These are phyloP conservation scores for Botrytis pseudocinerea DNA, from an alignment of 2,329 filamentous ascomycete genomes.

Conservation along the genomic window DNA sequence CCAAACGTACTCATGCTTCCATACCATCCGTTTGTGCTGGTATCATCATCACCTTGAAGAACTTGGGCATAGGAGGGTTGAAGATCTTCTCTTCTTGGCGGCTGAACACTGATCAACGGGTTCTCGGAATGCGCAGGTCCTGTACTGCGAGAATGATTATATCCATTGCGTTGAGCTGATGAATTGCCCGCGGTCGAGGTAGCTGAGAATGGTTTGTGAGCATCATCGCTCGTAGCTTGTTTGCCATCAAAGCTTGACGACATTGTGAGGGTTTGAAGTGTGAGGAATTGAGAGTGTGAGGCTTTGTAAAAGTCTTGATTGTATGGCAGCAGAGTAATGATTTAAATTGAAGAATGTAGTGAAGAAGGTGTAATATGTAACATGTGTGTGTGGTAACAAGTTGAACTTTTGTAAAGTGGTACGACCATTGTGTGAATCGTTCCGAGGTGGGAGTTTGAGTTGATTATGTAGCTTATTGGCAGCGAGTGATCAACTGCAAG, in stretches of 20 bases:
- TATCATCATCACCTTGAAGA: constrained; percentile 61
- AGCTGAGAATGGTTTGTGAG: constrained; percentile 1
- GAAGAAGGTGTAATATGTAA: neutral
- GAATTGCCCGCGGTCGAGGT: neutral
- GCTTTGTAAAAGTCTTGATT: neutral
- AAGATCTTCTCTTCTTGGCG: constrained; percentile 78
- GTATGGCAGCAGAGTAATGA: neutral
- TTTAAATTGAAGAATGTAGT: neutral
- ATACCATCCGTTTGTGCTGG: constrained; percentile 83
- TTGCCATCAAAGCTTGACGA: constrained; percentile 16
- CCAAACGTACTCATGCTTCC: constrained; percentile 71
- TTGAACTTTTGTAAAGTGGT: neutral
- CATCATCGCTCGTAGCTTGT: neutral
- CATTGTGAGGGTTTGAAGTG: neutral
- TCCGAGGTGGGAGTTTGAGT: neutral
- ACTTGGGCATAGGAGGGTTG: constrained; percentile 68
- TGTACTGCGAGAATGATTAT: constrained; percentile 26
- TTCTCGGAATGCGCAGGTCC: constrained; percentile 35
- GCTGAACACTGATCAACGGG: constrained; percentile 69
- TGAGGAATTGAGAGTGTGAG: neutral
- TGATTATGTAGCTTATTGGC: neutral
- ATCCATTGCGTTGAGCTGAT: constrained; percentile 25
- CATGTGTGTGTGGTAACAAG: too few species aligned
- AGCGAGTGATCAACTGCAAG: neutral
- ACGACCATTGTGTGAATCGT: neutral